Evolutionary conservation across 495 filamentous ascomycete species (phyloP).

Genomic region (Cudoniella acicularis): DNA sequence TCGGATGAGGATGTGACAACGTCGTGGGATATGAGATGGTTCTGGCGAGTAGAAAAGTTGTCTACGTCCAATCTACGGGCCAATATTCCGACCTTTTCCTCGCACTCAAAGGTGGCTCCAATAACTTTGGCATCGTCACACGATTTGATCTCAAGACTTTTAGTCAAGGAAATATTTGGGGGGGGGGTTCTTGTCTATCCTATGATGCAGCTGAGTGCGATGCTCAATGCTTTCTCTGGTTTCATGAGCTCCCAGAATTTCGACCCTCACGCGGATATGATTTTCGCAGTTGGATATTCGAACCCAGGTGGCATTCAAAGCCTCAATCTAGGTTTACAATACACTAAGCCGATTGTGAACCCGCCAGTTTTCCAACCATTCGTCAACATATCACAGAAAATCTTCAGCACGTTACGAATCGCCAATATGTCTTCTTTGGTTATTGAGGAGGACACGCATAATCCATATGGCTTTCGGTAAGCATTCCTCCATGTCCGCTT

Average conservation of each 20-base stretch:
- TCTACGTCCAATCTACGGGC: conserved; percentile 39
- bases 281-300: neutral
- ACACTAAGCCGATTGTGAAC: neutral
- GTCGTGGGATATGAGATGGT: conserved; percentile 20
- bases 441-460: neutral
- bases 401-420: neutral
- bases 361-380: neutral
- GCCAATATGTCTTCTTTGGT: neutral
- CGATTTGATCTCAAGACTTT: conserved; percentile 31
- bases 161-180: neutral
- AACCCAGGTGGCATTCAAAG: neutral
- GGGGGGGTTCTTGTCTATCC: neutral
- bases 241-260: neutral
- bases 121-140: conserved; percentile 53
- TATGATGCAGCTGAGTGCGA: neutral
- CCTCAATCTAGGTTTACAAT: neutral
- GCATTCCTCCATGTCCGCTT: neutral
- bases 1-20: conserved; percentile 43
- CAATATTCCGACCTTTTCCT: conserved; percentile 39
- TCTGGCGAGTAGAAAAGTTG: conserved; percentile 16
- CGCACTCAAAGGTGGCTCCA: conserved; percentile 50
- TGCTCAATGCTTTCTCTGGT: neutral
- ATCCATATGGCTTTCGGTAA: no score
- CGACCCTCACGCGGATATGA: neutral
- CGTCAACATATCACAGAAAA: neutral